A percentile compares a stretch with the other conserved stretches of the same genome.
These are phyloP conservation scores for Hibiscus tridactylites DNA, from an alignment of 345 rosid species.

Conservation along the genomic window DNA sequence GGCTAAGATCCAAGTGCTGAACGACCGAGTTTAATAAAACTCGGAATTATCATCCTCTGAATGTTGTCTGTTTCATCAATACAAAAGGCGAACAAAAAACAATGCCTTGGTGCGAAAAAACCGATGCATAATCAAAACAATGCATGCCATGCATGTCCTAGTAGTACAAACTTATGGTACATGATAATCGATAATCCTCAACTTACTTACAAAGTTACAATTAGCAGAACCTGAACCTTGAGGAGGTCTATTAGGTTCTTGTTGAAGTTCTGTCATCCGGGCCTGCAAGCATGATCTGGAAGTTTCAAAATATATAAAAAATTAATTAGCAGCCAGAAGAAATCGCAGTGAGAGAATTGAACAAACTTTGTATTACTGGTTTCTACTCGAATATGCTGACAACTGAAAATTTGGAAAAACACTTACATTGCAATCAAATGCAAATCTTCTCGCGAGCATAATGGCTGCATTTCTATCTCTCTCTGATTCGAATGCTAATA, in stretches of 20 bases:
- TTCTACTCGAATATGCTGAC: background rate
- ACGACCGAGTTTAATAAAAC: background rate
- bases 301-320: conserved; percentile 12
- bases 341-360: background rate
- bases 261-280: conserved; percentile 48
- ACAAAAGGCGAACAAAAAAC: conserved; percentile 11
- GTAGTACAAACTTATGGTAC: conserved; percentile 31
- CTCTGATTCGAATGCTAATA: conserved; percentile 78
- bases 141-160: conserved; percentile 19
- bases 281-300: conserved; percentile 51
- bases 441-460: conserved; percentile 95
- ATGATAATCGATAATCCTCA: conserved; percentile 10
- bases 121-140: conserved; percentile 12
- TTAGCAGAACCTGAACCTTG: conserved; percentile 6
- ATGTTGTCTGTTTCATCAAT: conserved; percentile 2
- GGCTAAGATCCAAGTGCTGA: background rate
- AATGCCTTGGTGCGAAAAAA: conserved; percentile 29
- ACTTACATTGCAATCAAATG: conserved; percentile 92
- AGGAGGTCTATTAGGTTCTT: conserved; percentile 18
- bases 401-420: background rate
- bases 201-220: conserved; percentile 33
- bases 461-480: conserved; percentile 87
- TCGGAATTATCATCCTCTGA: background rate
- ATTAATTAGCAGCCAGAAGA: background rate
- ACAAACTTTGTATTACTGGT: background rate